A percentile compares a stretch with the other conserved stretches of the same genome.
phyloP scores from a whole-genome alignment of 345 rosid genomes.

The Ceriops decandra region DNA sequence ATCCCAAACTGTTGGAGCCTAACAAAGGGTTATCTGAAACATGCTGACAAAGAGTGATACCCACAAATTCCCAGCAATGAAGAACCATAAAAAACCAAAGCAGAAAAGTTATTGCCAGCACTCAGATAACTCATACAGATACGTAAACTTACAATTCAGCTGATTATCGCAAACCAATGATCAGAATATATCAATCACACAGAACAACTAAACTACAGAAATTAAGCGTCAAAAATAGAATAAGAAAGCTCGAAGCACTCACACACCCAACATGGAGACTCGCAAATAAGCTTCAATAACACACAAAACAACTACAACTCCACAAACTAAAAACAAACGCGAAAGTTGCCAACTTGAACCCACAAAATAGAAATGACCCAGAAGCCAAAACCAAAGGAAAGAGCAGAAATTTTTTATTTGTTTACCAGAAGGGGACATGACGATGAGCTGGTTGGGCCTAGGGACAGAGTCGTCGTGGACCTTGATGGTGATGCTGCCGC shows the following conservation, averaged over 20 bases:
- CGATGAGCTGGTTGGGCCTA: conserved; percentile 63
- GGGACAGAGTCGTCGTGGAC: conserved; percentile 78
- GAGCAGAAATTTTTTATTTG: neutral
- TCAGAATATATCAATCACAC: too few relatives aligned
- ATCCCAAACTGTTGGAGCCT: neutral
- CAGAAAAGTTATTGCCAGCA: neutral
- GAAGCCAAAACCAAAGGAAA: neutral
- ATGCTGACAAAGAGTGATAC: neutral
- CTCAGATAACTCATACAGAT: too few relatives aligned
- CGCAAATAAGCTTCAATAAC: neutral
- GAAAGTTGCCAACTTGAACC: conserved; percentile 1
- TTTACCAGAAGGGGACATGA: conserved; percentile 97
- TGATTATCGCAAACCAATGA: too few relatives aligned
- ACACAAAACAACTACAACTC: conserved; percentile 3
- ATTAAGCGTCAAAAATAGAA: too few relatives aligned
- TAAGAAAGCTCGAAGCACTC: neutral
- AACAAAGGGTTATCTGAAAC: neutral
- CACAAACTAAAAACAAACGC: neutral
- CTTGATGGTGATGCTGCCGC: conserved; percentile 86
- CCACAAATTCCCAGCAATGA: neutral
- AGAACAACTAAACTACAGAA: too few relatives aligned
- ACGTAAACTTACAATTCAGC: too few relatives aligned
- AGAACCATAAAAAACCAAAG: neutral
- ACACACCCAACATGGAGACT: neutral
- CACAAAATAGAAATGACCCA: neutral